Conservation (phyloP, 108 stramenopile species). For the Cyclostephanos invisitatus region DNA sequence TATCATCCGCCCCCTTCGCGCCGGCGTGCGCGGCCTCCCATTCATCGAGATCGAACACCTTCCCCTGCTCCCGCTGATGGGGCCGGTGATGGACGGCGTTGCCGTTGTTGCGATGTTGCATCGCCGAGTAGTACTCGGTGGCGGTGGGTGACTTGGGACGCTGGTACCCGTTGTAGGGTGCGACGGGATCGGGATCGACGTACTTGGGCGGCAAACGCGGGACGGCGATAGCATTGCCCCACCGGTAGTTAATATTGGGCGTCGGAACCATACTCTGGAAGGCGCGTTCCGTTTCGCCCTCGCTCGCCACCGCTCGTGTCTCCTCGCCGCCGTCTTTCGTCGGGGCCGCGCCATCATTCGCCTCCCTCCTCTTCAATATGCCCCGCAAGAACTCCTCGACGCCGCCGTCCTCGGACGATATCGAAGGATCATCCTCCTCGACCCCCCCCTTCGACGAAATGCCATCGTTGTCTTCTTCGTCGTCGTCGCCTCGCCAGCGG, state of each 20-base stretch:
- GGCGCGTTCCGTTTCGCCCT: not conserved
- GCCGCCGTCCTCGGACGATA: not conserved
- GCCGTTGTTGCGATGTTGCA: not conserved
- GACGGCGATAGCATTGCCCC: not conserved
- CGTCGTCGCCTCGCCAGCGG: not conserved
- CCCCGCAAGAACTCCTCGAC: not conserved
- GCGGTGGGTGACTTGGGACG: not conserved
- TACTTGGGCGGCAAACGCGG: slow-evolving; percentile 6
- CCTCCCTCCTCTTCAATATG: not conserved
- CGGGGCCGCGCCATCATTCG: not conserved
- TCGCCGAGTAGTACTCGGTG: not conserved
- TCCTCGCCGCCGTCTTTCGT: not conserved
- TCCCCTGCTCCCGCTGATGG: not conserved
- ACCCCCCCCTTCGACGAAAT: not conserved
- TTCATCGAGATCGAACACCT: not conserved
- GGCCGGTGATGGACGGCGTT: not conserved
- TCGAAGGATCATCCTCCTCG: not conserved
- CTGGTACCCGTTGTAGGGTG: not conserved
- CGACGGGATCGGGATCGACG: slow-evolving; percentile 2
- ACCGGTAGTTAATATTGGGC: not conserved
- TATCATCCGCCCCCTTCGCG: not conserved
- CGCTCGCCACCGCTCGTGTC: not conserved
- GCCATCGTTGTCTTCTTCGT: not conserved
- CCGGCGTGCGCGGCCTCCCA: not conserved
- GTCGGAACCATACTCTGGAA: not conserved